Conservation (phyloP, 2,329 filamentous ascomycete species). For the Lizonia empirigonia region DNA sequence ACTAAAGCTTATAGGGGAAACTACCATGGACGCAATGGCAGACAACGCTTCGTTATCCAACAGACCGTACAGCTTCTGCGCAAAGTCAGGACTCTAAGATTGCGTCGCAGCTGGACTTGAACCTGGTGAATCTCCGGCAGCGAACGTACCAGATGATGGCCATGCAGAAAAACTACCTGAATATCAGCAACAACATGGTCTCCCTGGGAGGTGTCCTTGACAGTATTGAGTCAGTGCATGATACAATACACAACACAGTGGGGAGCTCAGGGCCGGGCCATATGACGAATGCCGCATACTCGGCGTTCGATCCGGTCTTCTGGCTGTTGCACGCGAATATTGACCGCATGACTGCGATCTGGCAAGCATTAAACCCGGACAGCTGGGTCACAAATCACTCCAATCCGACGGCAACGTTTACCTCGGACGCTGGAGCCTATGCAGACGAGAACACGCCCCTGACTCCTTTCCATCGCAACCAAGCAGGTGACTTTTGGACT, state of each 20-base stretch:
- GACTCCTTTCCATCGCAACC: conserved; percentile 68
- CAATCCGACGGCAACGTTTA: conserved; percentile 64
- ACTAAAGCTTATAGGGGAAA: conserved; percentile 12
- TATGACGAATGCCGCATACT: conserved; percentile 69
- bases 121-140: conserved; percentile 60
- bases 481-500: conserved; percentile 68
- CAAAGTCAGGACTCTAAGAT: conserved; percentile 31
- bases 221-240: conserved; percentile 38
- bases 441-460: conserved; percentile 64
- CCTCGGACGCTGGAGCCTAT: conserved; percentile 59
- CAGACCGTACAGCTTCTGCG: conserved; percentile 20
- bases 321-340: conserved; percentile 77
- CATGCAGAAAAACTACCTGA: conserved; percentile 41
- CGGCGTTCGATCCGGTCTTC: conserved; percentile 80
- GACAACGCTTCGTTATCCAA: conserved; percentile 52
- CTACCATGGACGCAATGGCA: conserved; percentile 26
- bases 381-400: conserved; percentile 66
- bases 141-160: conserved; percentile 68
- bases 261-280: conserved; percentile 37
- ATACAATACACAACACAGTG: conserved; percentile 36
- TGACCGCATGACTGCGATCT: conserved; percentile 76
- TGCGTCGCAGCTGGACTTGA: conserved; percentile 61
- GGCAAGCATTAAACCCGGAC: conserved; percentile 74
- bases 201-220: conserved; percentile 13
- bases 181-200: conserved; percentile 68